These are phyloP conservation scores for Citrus hindsii DNA, from an alignment of 345 rosid genomes.

Conservation along the genomic window DNA sequence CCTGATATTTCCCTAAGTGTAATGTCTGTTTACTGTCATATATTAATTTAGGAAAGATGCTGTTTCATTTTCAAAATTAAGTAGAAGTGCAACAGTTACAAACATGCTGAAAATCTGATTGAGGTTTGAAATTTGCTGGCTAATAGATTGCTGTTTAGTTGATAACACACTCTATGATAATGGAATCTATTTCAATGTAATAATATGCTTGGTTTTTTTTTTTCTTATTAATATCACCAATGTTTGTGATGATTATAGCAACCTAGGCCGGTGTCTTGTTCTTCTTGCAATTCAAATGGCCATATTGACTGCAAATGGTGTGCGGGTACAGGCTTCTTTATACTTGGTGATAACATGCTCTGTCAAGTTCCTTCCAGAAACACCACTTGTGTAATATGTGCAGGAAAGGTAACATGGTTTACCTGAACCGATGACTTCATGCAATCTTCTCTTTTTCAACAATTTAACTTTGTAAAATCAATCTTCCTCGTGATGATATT, in stretches of 20 bases:
- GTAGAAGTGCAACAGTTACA: too few species aligned
- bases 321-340: slow-evolving; percentile 88
- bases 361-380: slow-evolving; percentile 92
- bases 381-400: slow-evolving; percentile 75
- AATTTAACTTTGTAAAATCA: background rate
- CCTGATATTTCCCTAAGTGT: too few species aligned
- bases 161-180: background rate
- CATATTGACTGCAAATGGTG: slow-evolving; percentile 90
- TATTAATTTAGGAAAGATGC: too few species aligned
- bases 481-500: background rate
- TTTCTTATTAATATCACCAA: background rate
- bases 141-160: too few species aligned
- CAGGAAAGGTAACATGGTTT: slow-evolving; percentile 58
- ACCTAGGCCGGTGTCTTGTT: slow-evolving; percentile 72
- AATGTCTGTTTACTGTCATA: too few species aligned
- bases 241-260: slow-evolving; percentile 44
- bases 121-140: background rate
- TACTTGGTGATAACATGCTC: slow-evolving; percentile 86
- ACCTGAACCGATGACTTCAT: background rate
- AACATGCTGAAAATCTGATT: background rate
- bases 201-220: background rate
- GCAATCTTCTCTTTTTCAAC: background rate
- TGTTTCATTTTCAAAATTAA: too few species aligned
- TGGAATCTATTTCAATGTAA: background rate
- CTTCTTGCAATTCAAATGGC: slow-evolving; percentile 67